Evolutionary conservation across 805 yeast species (phyloP), one percentile per base, ranked within the genome.

Genomic region (Kurtzmaniella cleridarum): DNA sequence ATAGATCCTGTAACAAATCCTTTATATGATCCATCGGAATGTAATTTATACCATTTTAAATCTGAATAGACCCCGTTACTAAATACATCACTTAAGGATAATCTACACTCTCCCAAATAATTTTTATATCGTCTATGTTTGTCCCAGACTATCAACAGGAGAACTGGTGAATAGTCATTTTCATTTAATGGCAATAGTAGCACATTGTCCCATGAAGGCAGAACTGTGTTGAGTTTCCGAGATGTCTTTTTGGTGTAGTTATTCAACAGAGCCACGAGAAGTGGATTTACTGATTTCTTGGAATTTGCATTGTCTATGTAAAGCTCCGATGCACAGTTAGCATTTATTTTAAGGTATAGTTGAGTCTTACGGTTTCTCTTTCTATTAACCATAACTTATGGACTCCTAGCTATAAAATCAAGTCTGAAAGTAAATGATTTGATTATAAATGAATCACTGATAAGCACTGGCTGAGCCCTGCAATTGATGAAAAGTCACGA

Each of bases 1-100:
- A 75, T 40, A 0, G 76, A 69, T 0, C 80, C 80, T 1, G 78
- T 71, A 10, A 73, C 72, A 48, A 62, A 75, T 11, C 67, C 54
- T 29, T 66, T 64, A 38, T 66, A 54, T 1, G 58, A 50, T 32
- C 53, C 56, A 16, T 65, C 65, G 6, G 76, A 69, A 36, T 64
- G 61, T 5, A 75, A 51, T 42, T 63, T 61, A 47, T 64, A 69
- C 78, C 78, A 75, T 36, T 64, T 59, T 8, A 72, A 50, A 2
- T 59, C 64, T 2, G 60, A 56, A 12, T 45, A 43, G 23, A 43
- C 32, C 5, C 31, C 32, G 37, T 30, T 16, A 24, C 32, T 13
- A 42, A 68, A 68, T 4, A 65, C 30, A 13, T 62, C 67, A 13
- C 46, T 38, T 1, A 66, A 39, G 16, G 48, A 46, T 11, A 68